Conservation (phyloP, 2,329 filamentous ascomycete genomes). For the Dactylonectria macrodidyma region DNA sequence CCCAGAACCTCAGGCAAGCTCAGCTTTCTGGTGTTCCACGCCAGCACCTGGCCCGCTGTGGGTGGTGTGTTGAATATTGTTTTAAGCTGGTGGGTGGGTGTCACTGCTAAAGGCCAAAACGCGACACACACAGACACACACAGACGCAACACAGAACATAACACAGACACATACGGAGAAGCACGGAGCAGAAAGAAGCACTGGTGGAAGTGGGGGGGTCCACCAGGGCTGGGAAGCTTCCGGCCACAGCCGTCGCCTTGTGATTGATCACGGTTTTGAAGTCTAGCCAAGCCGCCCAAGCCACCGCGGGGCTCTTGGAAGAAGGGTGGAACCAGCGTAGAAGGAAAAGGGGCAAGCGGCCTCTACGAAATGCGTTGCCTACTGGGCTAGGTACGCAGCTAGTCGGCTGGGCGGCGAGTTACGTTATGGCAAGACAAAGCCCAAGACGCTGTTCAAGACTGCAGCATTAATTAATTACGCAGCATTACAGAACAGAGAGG, state of each 20-base stretch:
- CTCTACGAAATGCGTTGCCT: not conserved
- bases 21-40: not conserved
- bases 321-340: conserved; percentile 22
- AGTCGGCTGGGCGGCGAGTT: conserved; percentile 7
- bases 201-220: not conserved
- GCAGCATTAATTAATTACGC: not conserved
- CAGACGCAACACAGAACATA: too few species aligned
- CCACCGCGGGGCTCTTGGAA: conserved; percentile 3
- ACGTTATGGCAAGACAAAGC: conserved; percentile 17
- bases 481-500: not conserved
- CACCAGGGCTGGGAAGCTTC: conserved; percentile 13
- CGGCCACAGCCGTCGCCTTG: conserved; percentile 10
- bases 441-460: conserved; percentile 9
- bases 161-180: conserved; percentile 4
- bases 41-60: too few species aligned
- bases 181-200: conserved; percentile 12
- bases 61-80: too few species aligned
- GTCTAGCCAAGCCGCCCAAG: conserved; percentile 9
- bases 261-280: conserved; percentile 20
- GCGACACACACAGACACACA: not conserved
- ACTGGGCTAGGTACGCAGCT: not conserved
- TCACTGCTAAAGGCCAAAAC: not conserved
- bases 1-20: not conserved
- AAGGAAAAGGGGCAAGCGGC: conserved; percentile 18
- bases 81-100: not conserved